Evolutionary conservation across 2,329 filamentous ascomycete genomes (phyloP), one percentile per base, ranked within the genome.

Genomic region (Aaosphaeria pasadenensis): DNA sequence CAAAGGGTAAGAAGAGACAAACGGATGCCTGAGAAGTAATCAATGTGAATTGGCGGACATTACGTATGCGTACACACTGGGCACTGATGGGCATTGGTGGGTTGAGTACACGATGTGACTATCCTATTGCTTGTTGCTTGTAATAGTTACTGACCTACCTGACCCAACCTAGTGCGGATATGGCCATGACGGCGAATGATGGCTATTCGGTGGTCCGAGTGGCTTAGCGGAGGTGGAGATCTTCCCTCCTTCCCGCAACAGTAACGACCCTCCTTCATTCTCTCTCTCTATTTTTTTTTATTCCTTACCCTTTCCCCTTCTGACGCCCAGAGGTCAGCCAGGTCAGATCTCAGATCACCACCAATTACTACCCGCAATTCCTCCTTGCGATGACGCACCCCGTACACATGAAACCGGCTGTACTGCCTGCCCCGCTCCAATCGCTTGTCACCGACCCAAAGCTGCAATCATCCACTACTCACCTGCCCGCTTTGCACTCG

Each of bases 401-500:
- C 29, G 56, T 47, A 33, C 42, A 51, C 35, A 46, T 60, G 47
- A 61, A 62, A 58, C 56, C 46, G 44, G 52, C 58, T 58, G 46
- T 64, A 39, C 54, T 46, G 40, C 62, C 64, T 35, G 60, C 66
- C 42, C 62, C 63, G 50, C 56, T 69, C 54, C 65, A 67, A 36
- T 51, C 55, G 11, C 67, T 68, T 49, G 53, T 66, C 50, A 46
- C 53, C 49, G 52, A 55, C 45, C 41, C 39, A 39, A 48, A 29
- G 6, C 47, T 44, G 44, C 42, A 30, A 44, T 32, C 44, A 46
- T 46, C 44, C 45, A 42, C 29, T 11, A 42, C 56, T 13, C 63
- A 64, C 59, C 61, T 61, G 51, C 62, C 64, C 44, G 50, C 58
- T 59, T 49, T 66, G 59, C 71, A 75, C 57, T 71, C 78, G 44